Evolutionary conservation across 2,329 filamentous ascomycete species (phyloP), one percentile per base, ranked within the genome.

Genomic region (Talaromyces verruculosus): DNA sequence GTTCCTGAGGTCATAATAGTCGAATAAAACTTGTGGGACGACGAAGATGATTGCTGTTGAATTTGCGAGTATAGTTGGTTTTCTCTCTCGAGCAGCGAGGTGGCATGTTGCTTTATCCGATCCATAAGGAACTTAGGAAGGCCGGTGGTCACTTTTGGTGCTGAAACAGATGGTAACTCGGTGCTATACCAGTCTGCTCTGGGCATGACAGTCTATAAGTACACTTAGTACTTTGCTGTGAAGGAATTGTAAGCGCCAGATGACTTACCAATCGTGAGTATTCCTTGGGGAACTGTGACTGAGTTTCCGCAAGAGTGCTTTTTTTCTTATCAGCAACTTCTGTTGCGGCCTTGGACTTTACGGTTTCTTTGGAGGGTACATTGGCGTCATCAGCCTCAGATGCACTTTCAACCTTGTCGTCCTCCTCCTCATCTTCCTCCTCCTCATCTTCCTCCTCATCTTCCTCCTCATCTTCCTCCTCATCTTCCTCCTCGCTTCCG

Each of bases 1-100:
- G 96, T 99, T 83, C 95, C 95, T 1, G 93, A 96, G 10, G 92
- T 84, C 91, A 98, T 97, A 76, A 99, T 97, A 19, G 93, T 96
- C 1, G 93, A 92, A 84, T 98, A 89, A 83, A 99, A 99, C 77
- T 93, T 96, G 79, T 96, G 91, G 47, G 93, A 94, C 2, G 94
- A 95, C 30, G 92, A 92, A 61, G 91, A 88, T 6, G 91, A 88
- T 65, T 91, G 82, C 70, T 92, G 84, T 70, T 92, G 85, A 47
- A 85, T 89, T 30, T 88, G 86, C 64, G 85, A 84, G 79, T 97
- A 99, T 57, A 87, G 83, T 47, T 87, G 84, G 68, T 90, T 90
- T 75, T 99, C 95, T 30, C 87, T 84, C 63, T 96, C 89, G 22
- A 98, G 82, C 6, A 98, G 83, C 10, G 85, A 83, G 68, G 87